Percentiles rank a stretch among this genome's conserved stretches.
phyloP scores from a whole-genome alignment of 2,329 filamentous ascomycete genomes.

The Aspergillus sp. region DNA sequence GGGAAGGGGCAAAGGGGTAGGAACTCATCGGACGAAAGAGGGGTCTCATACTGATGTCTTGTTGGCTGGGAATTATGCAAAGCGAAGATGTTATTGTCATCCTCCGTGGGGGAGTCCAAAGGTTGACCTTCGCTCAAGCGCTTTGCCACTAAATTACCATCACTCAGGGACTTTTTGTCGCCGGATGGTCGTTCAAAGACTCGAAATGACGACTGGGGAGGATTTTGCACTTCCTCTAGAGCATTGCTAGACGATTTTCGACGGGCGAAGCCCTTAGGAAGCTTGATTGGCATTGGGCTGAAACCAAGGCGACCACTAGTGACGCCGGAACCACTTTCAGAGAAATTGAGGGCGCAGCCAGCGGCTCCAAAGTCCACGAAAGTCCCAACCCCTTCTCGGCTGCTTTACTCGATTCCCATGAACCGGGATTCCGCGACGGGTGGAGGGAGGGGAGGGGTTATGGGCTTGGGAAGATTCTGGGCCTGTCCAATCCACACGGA shows the following conservation, averaged over 20 bases:
- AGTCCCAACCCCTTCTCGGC: slow-evolving; percentile 11
- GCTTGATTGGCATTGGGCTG: slow-evolving; percentile 56
- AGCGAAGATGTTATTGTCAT: slow-evolving; percentile 44
- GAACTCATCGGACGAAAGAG: slow-evolving; percentile 11
- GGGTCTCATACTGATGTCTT: slow-evolving; percentile 40
- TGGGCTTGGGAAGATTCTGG: slow-evolving; percentile 18
- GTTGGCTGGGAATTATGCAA: slow-evolving; percentile 35
- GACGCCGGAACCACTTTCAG: slow-evolving; percentile 18
- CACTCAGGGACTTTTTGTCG: slow-evolving; percentile 48
- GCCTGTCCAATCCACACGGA: slow-evolving; percentile 18
- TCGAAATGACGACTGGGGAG: slow-evolving; percentile 52
- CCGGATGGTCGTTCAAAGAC: slow-evolving; percentile 54
- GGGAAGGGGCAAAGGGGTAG: neutral
- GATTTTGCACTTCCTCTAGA: slow-evolving; percentile 50
- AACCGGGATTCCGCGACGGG: slow-evolving; percentile 14
- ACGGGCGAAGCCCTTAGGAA: slow-evolving; percentile 56
- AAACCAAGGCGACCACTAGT: slow-evolving; percentile 15
- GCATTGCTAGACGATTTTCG: slow-evolving; percentile 59
- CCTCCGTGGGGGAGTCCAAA: slow-evolving; percentile 38
- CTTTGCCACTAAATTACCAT: slow-evolving; percentile 40
- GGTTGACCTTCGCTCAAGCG: slow-evolving; percentile 37
- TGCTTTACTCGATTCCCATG: slow-evolving; percentile 22
- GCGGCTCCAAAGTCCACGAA: slow-evolving; percentile 14
- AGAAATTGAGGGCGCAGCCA: slow-evolving; percentile 15
- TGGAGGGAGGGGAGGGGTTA: slow-evolving; percentile 3